These are phyloP conservation scores for Chaetoceros muelleri DNA, from an alignment of 108 stramenopile genomes.

Conservation along the genomic window DNA sequence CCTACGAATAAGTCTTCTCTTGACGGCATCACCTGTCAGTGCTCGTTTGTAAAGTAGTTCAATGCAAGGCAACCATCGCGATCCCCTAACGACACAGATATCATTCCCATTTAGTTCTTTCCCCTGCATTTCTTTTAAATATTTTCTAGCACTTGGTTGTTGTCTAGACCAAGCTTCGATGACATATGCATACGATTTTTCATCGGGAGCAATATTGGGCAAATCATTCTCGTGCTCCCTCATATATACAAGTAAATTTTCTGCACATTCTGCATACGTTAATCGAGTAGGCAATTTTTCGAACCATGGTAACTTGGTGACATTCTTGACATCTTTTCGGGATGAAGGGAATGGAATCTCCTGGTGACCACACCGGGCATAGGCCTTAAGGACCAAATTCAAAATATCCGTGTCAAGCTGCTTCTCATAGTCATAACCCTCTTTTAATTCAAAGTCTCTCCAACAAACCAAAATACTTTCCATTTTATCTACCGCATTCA, in stretches of 20 bases:
- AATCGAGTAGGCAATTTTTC: neutral
- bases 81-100: neutral
- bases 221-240: neutral
- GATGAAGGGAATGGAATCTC: neutral
- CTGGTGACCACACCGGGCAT: neutral
- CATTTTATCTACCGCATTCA: neutral
- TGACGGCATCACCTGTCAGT: neutral
- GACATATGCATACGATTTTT: neutral
- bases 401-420: neutral
- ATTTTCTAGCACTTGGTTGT: neutral
- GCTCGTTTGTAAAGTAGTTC: neutral
- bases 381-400: constrained; percentile 1
- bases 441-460: neutral
- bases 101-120: neutral
- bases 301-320: neutral
- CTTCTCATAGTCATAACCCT: neutral
- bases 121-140: neutral
- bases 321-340: neutral
- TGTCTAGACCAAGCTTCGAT: neutral
- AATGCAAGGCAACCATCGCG: neutral
- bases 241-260: constrained; percentile 1
- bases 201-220: neutral
- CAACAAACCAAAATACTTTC: neutral
- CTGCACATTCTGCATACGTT: neutral
- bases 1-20: neutral